Conservation (phyloP, 2,329 filamentous ascomycete species). For the Cryphonectria nitschkei region DNA sequence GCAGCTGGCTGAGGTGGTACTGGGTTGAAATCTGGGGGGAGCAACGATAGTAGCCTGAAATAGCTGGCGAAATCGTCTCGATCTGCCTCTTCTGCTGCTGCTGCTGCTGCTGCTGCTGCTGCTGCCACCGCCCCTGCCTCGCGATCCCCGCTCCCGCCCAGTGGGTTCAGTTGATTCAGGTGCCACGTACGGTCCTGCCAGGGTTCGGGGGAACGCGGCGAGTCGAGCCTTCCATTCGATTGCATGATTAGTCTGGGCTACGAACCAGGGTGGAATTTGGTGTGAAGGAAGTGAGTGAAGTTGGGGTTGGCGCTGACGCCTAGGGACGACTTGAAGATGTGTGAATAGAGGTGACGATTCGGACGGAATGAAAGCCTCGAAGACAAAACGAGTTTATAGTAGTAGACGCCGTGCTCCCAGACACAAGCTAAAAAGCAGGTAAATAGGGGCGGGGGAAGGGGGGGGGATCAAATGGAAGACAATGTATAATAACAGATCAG, state of each 20-base stretch:
- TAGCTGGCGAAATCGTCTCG: neutral
- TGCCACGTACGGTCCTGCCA: neutral
- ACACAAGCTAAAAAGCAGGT: neutral
- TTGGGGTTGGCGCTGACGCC: neutral
- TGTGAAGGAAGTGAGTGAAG: neutral
- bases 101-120: neutral
- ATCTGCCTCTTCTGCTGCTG: neutral
- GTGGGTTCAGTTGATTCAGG: neutral
- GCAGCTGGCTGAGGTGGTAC: neutral
- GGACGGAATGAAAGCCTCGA: neutral
- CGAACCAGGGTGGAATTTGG: neutral
- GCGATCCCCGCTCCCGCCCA: neutral
- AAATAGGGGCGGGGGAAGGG: neutral
- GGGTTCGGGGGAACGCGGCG: neutral
- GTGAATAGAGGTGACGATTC: neutral
- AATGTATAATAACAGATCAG: neutral
- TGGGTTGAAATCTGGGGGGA: neutral
- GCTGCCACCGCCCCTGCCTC: neutral
- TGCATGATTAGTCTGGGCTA: conserved; percentile 2
- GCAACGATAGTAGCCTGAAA: neutral
- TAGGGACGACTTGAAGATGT: neutral
- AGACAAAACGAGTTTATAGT: neutral
- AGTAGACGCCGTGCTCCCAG: neutral
- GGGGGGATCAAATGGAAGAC: neutral
- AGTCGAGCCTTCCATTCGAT: conserved; percentile 1